A percentile compares a stretch with the other conserved stretches of the same genome.
Conservation (phyloP, 768 basidiomycete genomes). For the Suillus hirtellus region DNA sequence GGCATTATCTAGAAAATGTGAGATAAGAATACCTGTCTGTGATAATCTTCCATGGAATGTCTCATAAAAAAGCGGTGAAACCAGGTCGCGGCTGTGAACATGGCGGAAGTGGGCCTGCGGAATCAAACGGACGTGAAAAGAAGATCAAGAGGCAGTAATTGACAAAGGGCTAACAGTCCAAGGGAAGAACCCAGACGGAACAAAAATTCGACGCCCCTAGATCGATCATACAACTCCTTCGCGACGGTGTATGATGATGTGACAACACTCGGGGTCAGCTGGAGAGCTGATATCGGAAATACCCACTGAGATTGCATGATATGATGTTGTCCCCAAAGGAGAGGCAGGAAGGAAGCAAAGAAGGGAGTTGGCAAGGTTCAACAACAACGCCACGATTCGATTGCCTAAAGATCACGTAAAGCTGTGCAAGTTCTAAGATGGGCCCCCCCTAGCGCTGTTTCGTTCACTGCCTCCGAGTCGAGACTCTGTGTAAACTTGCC, state of each 20-base stretch:
- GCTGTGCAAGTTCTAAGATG: constrained; percentile 11
- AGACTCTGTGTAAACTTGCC: neutral
- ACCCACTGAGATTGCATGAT: constrained; percentile 60
- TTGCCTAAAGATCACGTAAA: constrained; percentile 12
- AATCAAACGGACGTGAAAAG: constrained; percentile 17
- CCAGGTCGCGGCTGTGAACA: constrained; percentile 88
- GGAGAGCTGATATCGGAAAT: constrained; percentile 61
- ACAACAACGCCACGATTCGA: neutral
- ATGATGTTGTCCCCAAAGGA: constrained; percentile 16
- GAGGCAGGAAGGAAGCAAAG: neutral
- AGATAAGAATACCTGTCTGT: constrained; percentile 56
- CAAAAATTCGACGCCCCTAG: constrained; percentile 82
- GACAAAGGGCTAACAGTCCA: constrained; percentile 56
- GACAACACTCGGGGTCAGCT: constrained; percentile 56
- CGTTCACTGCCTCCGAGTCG: neutral
- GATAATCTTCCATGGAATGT: constrained; percentile 78
- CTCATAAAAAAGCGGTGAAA: constrained; percentile 93
- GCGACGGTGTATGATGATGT: constrained; percentile 49
- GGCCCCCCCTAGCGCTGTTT: neutral
- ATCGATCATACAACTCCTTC: constrained; percentile 76
- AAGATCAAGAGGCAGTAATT: constrained; percentile 15
- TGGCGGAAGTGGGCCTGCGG: constrained; percentile 71
- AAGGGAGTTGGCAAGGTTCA: neutral
- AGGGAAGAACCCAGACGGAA: constrained; percentile 80
- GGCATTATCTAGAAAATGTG: constrained; percentile 9